Evolutionary conservation across 108 stramenopile genomes (phyloP).

Genomic region (Nitzschia palea): DNA sequence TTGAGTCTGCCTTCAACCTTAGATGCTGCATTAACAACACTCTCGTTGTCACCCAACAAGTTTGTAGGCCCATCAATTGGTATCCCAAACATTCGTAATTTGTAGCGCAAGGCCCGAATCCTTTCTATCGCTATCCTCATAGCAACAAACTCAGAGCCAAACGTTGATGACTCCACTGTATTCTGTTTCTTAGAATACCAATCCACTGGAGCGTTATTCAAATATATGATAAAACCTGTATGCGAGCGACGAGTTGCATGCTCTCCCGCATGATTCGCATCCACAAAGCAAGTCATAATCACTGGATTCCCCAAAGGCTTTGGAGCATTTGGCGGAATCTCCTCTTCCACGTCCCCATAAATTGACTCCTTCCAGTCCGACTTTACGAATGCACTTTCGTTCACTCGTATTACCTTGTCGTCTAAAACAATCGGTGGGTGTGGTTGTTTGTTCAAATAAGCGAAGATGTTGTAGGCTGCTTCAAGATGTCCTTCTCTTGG

Average conservation of each 20-base stretch:
- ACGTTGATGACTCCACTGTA: constrained; percentile 48
- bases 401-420: background rate
- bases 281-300: constrained; percentile 28
- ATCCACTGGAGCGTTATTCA: constrained; percentile 45
- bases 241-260: constrained; percentile 40
- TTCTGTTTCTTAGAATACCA: constrained; percentile 49
- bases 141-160: constrained; percentile 47
- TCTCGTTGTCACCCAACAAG: constrained; percentile 37
- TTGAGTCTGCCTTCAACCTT: constrained; percentile 34
- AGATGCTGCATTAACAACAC: constrained; percentile 33
- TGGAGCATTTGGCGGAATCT: constrained; percentile 30
- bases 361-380: constrained; percentile 17
- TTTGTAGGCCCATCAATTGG: constrained; percentile 18
- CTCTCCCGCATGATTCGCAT: constrained; percentile 52
- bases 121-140: constrained; percentile 15
- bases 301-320: constrained; percentile 10
- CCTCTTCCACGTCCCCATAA: constrained; percentile 29
- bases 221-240: constrained; percentile 52
- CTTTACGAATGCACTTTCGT: background rate
- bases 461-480: constrained; percentile 34
- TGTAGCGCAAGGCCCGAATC: constrained; percentile 38
- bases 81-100: constrained; percentile 44
- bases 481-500: constrained; percentile 48
- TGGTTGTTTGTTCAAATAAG: constrained; percentile 18
- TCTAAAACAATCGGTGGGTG: constrained; percentile 35